A percentile compares a stretch with the other conserved stretches of the same genome.
These are phyloP conservation scores for Saccharomycopsis fermentans DNA, from an alignment of 805 yeast genomes.

Conservation along the genomic window DNA sequence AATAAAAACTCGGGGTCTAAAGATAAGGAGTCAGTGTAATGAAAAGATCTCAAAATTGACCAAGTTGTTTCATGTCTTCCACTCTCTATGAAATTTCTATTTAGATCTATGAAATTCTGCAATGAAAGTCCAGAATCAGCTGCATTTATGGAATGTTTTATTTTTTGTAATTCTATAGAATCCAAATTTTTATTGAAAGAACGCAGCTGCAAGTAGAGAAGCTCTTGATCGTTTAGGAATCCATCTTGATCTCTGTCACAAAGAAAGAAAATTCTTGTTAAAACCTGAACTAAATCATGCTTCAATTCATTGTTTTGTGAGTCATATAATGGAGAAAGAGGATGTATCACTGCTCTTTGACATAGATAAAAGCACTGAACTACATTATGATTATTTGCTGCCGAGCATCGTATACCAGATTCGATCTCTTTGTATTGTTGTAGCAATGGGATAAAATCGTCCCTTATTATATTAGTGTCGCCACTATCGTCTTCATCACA, in stretches of 20 bases:
- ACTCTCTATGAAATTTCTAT: conserved; percentile 73
- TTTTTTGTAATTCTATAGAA: conserved; percentile 32
- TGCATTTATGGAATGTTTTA: conserved; percentile 29
- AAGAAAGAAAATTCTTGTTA: conserved; percentile 71
- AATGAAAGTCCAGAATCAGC: conserved; percentile 46
- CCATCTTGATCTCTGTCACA: conserved; percentile 92
- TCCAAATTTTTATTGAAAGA: conserved; percentile 55
- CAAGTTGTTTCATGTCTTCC: conserved; percentile 97
- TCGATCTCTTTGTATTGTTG: conserved; percentile 92
- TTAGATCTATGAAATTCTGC: conserved; percentile 68
- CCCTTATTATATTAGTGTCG: conserved; percentile 33
- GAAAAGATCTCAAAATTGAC: conserved; percentile 84
- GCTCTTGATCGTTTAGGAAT: conserved; percentile 57
- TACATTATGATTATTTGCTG: conserved; percentile 73
- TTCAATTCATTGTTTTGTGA: conserved; percentile 80
- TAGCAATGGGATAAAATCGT: conserved; percentile 76
- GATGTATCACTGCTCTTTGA: conserved; percentile 86
- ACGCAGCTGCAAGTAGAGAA: conserved; percentile 55
- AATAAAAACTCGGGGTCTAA: conserved; percentile 68
- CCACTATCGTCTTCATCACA: conserved; percentile 34
- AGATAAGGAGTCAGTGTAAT: conserved; percentile 86
- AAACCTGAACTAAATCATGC: conserved; percentile 64
- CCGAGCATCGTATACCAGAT: conserved; percentile 82
- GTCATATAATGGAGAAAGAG: conserved; percentile 86
- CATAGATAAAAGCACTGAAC: conserved; percentile 90